These are phyloP conservation scores for Colletotrichum neosansevieriae DNA, from an alignment of 2,329 filamentous ascomycete species.

Conservation along the genomic window DNA sequence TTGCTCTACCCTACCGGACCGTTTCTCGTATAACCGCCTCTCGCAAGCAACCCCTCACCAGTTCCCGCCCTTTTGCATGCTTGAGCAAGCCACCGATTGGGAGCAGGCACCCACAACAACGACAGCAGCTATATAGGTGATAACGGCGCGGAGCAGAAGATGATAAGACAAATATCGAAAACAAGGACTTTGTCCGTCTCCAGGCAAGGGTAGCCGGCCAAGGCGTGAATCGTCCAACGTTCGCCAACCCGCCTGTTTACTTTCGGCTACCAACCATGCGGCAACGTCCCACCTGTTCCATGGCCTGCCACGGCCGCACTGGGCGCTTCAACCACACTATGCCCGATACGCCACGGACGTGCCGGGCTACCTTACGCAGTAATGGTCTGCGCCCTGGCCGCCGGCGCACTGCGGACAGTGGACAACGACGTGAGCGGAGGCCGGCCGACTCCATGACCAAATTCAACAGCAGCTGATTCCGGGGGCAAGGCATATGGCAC, in stretches of 20 bases:
- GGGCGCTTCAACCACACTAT: not conserved
- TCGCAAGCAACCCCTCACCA: not conserved
- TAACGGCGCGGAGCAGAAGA: not conserved
- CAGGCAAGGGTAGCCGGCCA: not conserved
- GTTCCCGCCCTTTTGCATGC: not conserved
- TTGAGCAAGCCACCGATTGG: slow-evolving; percentile 12
- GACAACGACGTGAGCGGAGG: slow-evolving; percentile 3
- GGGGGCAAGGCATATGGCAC: slow-evolving; percentile 14
- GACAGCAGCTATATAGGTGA: not conserved
- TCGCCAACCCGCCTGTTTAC: no score
- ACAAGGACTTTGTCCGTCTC: not conserved
- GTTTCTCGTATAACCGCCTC: slow-evolving; percentile 13
- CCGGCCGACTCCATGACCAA: slow-evolving; percentile 30
- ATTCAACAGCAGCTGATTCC: slow-evolving; percentile 33
- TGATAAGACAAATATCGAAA: not conserved
- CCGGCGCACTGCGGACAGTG: slow-evolving; percentile 1
- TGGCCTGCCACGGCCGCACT: not conserved
- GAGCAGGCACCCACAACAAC: not conserved
- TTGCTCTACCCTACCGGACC: slow-evolving; percentile 8
- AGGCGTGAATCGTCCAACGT: not conserved
- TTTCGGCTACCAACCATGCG: no score
- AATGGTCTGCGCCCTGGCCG: not conserved
- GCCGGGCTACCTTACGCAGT: not conserved
- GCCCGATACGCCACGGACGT: no score
- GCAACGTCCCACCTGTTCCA: no score